phyloP scores from a whole-genome alignment of 257 asterid species.

The Scutellaria barbata region DNA sequence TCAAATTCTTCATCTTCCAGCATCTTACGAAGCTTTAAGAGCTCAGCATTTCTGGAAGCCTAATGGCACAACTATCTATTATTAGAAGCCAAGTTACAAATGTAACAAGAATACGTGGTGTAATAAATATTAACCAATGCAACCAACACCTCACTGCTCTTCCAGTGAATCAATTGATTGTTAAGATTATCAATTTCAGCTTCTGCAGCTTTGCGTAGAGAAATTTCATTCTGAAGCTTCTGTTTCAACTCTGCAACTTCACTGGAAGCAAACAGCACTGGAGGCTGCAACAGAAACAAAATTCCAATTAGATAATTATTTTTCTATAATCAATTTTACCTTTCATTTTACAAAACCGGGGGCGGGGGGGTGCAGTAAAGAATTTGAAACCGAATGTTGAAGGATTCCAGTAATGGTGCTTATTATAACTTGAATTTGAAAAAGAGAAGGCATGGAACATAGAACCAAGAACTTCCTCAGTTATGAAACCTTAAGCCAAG shows the following conservation, averaged over 20 bases:
- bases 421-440: background rate
- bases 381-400: constrained; percentile 10
- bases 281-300: constrained; percentile 46
- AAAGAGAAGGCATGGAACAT: constrained; percentile 18
- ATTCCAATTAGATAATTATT: background rate
- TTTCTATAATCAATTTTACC: background rate
- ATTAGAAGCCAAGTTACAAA: constrained; percentile 34
- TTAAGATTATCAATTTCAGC: constrained; percentile 58
- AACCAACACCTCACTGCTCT: constrained; percentile 65
- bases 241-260: constrained; percentile 65
- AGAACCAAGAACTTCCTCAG: background rate
- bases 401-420: background rate
- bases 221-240: constrained; percentile 64
- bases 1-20: constrained; percentile 67
- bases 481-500: constrained; percentile 11
- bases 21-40: constrained; percentile 62
- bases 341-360: background rate
- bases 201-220: constrained; percentile 69
- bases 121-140: constrained; percentile 20
- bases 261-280: constrained; percentile 43
- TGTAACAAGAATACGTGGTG: constrained; percentile 14
- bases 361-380: background rate
- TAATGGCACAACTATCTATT: constrained; percentile 33
- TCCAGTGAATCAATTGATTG: constrained; percentile 60
- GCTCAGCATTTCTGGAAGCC: constrained; percentile 70